These are phyloP conservation scores for Globisporangium cylindrosporum DNA, from an alignment of 352 stramenopile genomes.

Conservation along the genomic window DNA sequence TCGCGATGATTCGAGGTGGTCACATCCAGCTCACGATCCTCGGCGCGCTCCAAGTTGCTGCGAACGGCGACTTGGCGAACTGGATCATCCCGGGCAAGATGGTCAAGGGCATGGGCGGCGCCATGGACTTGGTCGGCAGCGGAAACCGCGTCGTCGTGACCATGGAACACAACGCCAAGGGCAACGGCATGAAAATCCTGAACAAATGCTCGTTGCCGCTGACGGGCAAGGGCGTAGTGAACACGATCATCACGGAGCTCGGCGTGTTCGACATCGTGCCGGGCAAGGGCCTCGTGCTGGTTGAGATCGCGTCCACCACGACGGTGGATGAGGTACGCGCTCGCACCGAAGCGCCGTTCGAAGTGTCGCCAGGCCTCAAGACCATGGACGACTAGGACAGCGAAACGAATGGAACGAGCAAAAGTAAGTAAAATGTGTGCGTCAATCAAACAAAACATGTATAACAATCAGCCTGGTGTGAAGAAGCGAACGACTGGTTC, in stretches of 20 bases:
- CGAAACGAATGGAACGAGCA: neutral
- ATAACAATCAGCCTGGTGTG: neutral
- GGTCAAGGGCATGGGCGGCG: slow-evolving; percentile 97
- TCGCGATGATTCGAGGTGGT: slow-evolving; percentile 96
- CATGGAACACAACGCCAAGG: slow-evolving; percentile 97
- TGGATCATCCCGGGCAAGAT: slow-evolving; percentile 97
- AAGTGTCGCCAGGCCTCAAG: slow-evolving; percentile 53
- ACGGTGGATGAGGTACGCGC: slow-evolving; percentile 79
- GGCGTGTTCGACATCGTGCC: slow-evolving; percentile 75
- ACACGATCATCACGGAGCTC: slow-evolving; percentile 93
- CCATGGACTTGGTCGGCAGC: slow-evolving; percentile 96
- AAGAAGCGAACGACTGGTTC: neutral
- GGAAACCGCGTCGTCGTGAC: slow-evolving; percentile 94
- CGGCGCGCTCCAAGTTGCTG: slow-evolving; percentile 91
- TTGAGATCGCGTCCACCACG: slow-evolving; percentile 84
- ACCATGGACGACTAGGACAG: slow-evolving; percentile 44
- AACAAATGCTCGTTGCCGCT: slow-evolving; percentile 92
- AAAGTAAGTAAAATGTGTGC: neutral
- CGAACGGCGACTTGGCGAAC: slow-evolving; percentile 94
- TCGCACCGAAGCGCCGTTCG: slow-evolving; percentile 81
- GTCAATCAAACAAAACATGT: neutral
- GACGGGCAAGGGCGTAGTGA: slow-evolving; percentile 93
- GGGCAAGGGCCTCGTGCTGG: slow-evolving; percentile 73
- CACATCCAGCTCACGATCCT: slow-evolving; percentile 97
- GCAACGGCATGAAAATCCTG: slow-evolving; percentile 93